Evolutionary conservation across 2,329 filamentous ascomycete genomes (phyloP).

Genomic region (Fusarium brachygibbosum): DNA sequence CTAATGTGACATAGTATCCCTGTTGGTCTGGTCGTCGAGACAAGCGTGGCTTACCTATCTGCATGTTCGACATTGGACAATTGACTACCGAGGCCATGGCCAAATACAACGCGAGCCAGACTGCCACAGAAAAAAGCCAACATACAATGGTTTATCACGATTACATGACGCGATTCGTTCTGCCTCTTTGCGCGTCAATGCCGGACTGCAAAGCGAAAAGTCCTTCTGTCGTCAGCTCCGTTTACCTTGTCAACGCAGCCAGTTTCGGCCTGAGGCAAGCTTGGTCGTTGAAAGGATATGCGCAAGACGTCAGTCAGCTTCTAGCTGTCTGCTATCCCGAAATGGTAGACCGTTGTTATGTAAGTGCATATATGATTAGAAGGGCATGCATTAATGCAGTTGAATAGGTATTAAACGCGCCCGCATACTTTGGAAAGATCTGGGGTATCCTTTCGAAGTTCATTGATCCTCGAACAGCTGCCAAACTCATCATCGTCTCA

Average conservation of each 20-base stretch:
- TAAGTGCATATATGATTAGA: background rate
- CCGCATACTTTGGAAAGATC: background rate
- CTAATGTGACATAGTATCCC: background rate
- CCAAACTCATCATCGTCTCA: conserved; percentile 1
- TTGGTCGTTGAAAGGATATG: conserved; percentile 7
- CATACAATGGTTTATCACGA: background rate
- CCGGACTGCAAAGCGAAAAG: background rate
- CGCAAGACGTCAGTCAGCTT: background rate
- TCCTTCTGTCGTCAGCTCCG: background rate
- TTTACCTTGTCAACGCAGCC: background rate
- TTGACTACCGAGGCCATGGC: background rate
- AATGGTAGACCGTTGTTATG: background rate
- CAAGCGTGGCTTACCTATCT: background rate
- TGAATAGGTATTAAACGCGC: background rate
- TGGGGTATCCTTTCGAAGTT: conserved; percentile 3
- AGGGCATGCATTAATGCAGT: background rate
- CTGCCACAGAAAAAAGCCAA: background rate
- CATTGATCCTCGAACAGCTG: background rate
- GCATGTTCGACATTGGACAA: background rate
- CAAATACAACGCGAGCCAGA: conserved; percentile 2
- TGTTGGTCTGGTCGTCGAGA: conserved; percentile 1
- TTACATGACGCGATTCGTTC: background rate
- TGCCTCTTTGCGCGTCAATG: background rate
- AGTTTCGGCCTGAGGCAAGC: background rate
- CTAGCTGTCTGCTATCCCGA: background rate